A percentile compares a stretch with the other conserved stretches of the same genome.
Conservation (phyloP, 192 early-diverging fungal genomes). For the Geranomyces variabilis region DNA sequence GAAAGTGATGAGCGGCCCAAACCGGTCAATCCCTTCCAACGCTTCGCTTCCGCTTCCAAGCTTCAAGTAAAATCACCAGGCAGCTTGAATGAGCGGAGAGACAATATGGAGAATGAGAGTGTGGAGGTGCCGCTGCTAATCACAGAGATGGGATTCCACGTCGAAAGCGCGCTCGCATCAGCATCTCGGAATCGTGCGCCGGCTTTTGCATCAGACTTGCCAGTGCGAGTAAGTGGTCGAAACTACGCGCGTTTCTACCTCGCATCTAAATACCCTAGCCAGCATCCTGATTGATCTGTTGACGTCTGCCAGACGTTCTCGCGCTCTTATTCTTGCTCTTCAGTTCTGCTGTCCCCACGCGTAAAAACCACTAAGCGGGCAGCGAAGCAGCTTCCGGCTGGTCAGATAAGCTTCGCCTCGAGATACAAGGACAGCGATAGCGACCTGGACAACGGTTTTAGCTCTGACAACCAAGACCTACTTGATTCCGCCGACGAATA, state of each 20-base stretch:
- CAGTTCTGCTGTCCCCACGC: constrained; percentile 5
- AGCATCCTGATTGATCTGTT: neutral
- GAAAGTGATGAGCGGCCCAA: neutral
- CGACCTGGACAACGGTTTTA: neutral
- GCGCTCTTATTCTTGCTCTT: constrained; percentile 3
- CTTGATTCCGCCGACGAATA: neutral
- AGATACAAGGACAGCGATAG: neutral
- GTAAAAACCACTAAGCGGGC: constrained; percentile 1
- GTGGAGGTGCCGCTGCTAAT: neutral
- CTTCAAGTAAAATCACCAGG: neutral
- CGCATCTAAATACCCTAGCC: neutral
- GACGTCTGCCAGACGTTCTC: constrained; percentile 5
- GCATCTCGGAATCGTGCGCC: neutral
- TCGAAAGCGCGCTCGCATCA: neutral
- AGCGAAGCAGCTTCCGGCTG: neutral
- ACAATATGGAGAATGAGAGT: neutral
- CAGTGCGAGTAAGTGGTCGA: neutral
- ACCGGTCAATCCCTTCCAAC: neutral
- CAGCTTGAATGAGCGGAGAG: neutral
- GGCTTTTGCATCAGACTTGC: neutral
- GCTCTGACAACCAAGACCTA: neutral
- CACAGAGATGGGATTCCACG: neutral
- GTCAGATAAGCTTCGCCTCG: neutral
- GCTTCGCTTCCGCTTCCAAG: neutral
- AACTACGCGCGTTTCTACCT: neutral